phyloP scores from a whole-genome alignment of 805 yeast genomes.

The Ogataea saltuana region DNA sequence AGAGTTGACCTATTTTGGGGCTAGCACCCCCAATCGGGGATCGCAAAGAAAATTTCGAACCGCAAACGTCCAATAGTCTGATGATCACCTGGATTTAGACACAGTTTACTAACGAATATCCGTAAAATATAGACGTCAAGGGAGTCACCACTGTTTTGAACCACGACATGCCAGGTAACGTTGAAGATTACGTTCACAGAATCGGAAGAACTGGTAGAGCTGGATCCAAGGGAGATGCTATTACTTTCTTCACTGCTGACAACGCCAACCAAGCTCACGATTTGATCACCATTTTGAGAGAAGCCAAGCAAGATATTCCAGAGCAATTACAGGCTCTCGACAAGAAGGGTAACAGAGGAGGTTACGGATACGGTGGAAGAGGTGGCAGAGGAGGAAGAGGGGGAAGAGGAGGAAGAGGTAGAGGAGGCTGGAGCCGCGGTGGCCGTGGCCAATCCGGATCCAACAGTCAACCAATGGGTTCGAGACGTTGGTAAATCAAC shows the following conservation, averaged over 20 bases:
- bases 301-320: slow-evolving; percentile 92
- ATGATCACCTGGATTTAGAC: slow-evolving; percentile 5
- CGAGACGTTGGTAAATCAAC: slow-evolving; percentile 29
- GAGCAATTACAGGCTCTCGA: slow-evolving; percentile 75
- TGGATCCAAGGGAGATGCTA: slow-evolving; percentile 93
- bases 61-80: neutral
- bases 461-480: slow-evolving; percentile 49
- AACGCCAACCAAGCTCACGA: slow-evolving; percentile 89
- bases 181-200: slow-evolving; percentile 98
- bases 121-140: slow-evolving; percentile 74
- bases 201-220: slow-evolving; percentile 99
- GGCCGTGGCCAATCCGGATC: slow-evolving; percentile 41
- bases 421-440: slow-evolving; percentile 43
- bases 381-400: slow-evolving; percentile 55
- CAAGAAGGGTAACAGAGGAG: slow-evolving; percentile 70
- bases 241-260: slow-evolving; percentile 87
- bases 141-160: slow-evolving; percentile 93
- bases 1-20: no score
- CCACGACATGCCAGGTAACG: slow-evolving; percentile 97
- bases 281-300: slow-evolving; percentile 84
- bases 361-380: slow-evolving; percentile 55
- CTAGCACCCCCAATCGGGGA: no score
- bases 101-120: slow-evolving; percentile 19
- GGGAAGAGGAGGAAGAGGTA: slow-evolving; percentile 50
- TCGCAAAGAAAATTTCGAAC: no score